Evolutionary conservation across 2,329 filamentous ascomycete genomes (phyloP).

Genomic region (Polytolypa hystricis): DNA sequence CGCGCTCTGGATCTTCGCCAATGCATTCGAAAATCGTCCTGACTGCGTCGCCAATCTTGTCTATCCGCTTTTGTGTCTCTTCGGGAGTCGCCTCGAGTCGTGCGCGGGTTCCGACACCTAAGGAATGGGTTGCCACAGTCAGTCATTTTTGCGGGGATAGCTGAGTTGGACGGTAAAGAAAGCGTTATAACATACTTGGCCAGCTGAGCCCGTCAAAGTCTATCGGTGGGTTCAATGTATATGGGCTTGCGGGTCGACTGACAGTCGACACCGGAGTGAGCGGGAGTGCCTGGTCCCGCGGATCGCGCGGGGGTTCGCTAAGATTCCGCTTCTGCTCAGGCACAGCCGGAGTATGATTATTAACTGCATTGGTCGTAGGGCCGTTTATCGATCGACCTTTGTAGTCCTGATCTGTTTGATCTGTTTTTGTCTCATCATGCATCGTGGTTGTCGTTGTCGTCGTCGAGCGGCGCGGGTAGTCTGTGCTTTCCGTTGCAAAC

Average conservation of each 20-base stretch:
- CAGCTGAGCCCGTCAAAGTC: constrained; percentile 43
- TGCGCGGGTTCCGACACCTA: constrained; percentile 37
- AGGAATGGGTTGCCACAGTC: constrained; percentile 9
- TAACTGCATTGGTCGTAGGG: constrained; percentile 5
- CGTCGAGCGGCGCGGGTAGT: too few relatives aligned
- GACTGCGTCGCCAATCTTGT: constrained; percentile 53
- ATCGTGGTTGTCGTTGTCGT: too few relatives aligned
- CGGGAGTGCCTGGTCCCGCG: constrained; percentile 40
- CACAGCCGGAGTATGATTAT: constrained; percentile 6
- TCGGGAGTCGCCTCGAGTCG: constrained; percentile 48
- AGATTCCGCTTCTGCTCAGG: constrained; percentile 20
- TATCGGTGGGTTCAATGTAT: constrained; percentile 39
- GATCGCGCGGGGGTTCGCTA: constrained; percentile 42
- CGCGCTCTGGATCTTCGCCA: constrained; percentile 54
- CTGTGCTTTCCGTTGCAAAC: constrained; percentile 7
- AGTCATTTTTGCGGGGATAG: background rate
- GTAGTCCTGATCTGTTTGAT: too few relatives aligned
- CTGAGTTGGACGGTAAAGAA: background rate
- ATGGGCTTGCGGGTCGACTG: constrained; percentile 41
- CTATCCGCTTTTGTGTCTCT: constrained; percentile 45
- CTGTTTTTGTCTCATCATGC: too few relatives aligned
- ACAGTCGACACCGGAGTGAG: constrained; percentile 41
- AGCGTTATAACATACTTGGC: constrained; percentile 34
- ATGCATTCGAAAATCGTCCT: constrained; percentile 55
- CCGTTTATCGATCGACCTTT: too few relatives aligned